phyloP scores from a whole-genome alignment of 805 yeast genomes.

The Saccharomyces eubayanus region DNA sequence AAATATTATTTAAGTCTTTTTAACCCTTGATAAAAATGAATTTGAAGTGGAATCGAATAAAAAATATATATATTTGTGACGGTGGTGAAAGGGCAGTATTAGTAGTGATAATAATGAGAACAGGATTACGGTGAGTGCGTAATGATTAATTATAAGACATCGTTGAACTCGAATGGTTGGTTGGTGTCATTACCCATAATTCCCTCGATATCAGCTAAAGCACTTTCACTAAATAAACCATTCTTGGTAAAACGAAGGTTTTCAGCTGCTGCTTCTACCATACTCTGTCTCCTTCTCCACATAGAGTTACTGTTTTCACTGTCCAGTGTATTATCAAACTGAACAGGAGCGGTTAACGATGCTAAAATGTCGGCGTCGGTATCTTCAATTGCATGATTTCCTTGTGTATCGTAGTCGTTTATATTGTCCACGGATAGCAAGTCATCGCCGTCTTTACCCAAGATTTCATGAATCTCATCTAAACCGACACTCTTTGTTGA shows the following conservation, averaged over 20 bases:
- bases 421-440: conserved; percentile 11
- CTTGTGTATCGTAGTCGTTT: conserved; percentile 5
- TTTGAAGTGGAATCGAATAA: neutral
- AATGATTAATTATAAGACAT: conserved; percentile 16
- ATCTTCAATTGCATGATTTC: conserved; percentile 7
- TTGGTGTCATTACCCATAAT: conserved; percentile 21
- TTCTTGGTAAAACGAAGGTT: conserved; percentile 67
- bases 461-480: conserved; percentile 26
- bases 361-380: conserved; percentile 29
- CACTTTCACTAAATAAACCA: conserved; percentile 69
- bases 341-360: conserved; percentile 30
- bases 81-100: neutral
- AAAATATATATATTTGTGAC: neutral
- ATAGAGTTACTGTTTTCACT: conserved; percentile 21
- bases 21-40: neutral
- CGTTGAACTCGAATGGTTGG: conserved; percentile 21
- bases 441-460: conserved; percentile 21
- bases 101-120: neutral
- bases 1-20: neutral
- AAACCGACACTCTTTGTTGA: conserved; percentile 26
- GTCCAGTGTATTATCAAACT: conserved; percentile 13
- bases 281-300: conserved; percentile 53
- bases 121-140: neutral
- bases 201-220: conserved; percentile 68
- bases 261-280: conserved; percentile 67